These are phyloP conservation scores for Lepiota venenata DNA, from an alignment of 768 basidiomycete genomes.

Conservation along the genomic window DNA sequence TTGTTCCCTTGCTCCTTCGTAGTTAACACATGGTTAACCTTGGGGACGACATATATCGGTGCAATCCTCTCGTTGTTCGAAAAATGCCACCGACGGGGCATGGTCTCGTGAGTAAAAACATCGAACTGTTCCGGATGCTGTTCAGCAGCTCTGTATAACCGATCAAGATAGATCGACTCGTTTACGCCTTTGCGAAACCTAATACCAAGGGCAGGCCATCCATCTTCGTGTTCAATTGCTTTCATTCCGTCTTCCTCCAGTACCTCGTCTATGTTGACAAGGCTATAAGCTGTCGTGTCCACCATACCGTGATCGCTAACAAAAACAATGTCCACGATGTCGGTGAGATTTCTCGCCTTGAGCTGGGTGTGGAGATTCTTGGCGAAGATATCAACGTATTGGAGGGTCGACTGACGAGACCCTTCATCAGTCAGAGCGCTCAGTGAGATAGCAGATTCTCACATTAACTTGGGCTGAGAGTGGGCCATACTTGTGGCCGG, in stretches of 20 bases:
- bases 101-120: constrained; percentile 76
- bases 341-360: constrained; percentile 67
- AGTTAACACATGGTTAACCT: constrained; percentile 77
- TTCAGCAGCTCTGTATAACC: constrained; percentile 49
- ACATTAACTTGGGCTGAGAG: constrained; percentile 70
- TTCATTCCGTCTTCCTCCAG: constrained; percentile 60
- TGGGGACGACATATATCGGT: constrained; percentile 82
- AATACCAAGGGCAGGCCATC: constrained; percentile 89
- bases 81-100: constrained; percentile 84
- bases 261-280: constrained; percentile 80
- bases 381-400: constrained; percentile 70
- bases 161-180: constrained; percentile 47
- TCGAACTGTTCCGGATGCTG: constrained; percentile 64
- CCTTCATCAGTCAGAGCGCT: background rate
- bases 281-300: constrained; percentile 75
- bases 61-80: constrained; percentile 73
- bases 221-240: constrained; percentile 71
- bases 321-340: constrained; percentile 85
- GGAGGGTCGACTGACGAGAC: constrained; percentile 52
- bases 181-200: constrained; percentile 66
- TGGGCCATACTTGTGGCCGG: constrained; percentile 72
- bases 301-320: constrained; percentile 94
- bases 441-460: constrained; percentile 20
- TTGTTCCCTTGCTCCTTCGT: constrained; percentile 55
- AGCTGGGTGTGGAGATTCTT: constrained; percentile 63